Percentiles rank a stretch among this genome's conserved stretches.
Conservation (phyloP, 768 basidiomycete genomes). For the Russula sp. region DNA sequence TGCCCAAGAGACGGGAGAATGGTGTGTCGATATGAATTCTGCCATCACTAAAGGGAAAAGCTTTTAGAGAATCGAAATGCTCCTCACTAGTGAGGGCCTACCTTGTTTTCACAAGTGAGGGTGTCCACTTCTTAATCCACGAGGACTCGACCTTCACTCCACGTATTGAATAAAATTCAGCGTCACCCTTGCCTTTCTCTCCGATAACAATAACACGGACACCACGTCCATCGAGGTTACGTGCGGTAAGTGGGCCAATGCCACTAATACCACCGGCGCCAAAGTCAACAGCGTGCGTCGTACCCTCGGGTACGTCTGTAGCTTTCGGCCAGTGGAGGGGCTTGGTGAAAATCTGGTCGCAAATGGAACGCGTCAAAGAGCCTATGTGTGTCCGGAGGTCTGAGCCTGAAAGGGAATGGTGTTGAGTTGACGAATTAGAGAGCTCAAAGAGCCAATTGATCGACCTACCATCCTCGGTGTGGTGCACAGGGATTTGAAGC, state of each 20-base stretch:
- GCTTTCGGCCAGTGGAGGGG: conserved; percentile 93
- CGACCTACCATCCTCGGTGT: conserved; percentile 83
- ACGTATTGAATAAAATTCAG: conserved; percentile 69
- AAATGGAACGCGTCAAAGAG: conserved; percentile 81
- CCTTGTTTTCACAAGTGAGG: conserved; percentile 85
- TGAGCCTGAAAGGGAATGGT: conserved; percentile 45
- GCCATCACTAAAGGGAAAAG: conserved; percentile 68
- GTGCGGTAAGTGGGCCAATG: conserved; percentile 83
- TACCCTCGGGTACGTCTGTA: conserved; percentile 80
- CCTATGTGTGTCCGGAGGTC: conserved; percentile 67
- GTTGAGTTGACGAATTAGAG: conserved; percentile 19
- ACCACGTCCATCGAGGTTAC: conserved; percentile 90
- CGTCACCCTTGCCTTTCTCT: conserved; percentile 83
- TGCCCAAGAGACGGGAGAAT: conserved; percentile 92
- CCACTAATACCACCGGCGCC: conserved; percentile 93
- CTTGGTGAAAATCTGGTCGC: conserved; percentile 86
- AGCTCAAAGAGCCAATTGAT: conserved; percentile 1
- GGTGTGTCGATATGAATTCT: conserved; percentile 89
- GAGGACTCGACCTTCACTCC: conserved; percentile 71
- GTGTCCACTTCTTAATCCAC: conserved; percentile 88
- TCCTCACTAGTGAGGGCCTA: conserved; percentile 26
- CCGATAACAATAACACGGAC: conserved; percentile 85
- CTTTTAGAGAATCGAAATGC: not conserved
- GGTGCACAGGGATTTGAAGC: conserved; percentile 77
- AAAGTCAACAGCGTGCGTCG: conserved; percentile 94